phyloP scores from a whole-genome alignment of 805 yeast genomes.

The Lachancea kluyveri region DNA sequence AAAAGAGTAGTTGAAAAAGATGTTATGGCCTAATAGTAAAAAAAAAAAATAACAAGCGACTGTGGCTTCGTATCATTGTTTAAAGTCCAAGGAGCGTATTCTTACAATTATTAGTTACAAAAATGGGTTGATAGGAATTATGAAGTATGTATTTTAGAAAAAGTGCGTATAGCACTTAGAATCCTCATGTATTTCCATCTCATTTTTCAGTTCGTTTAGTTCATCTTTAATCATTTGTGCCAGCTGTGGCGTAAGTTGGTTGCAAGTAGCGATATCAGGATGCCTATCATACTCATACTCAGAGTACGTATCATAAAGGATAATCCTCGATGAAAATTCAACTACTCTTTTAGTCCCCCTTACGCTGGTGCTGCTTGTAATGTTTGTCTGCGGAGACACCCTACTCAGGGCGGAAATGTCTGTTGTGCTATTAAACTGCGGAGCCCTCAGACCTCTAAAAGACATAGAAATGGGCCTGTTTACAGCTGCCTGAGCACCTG shows the following conservation, averaged over 20 bases:
- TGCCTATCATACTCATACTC: constrained; percentile 85
- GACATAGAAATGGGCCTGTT: constrained; percentile 42
- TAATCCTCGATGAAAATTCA: constrained; percentile 72
- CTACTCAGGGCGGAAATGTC: not conserved
- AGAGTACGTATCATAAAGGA: constrained; percentile 78
- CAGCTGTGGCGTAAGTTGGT: constrained; percentile 77
- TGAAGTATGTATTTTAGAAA: constrained; percentile 36
- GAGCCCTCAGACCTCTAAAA: constrained; percentile 57
- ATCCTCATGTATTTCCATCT: constrained; percentile 77
- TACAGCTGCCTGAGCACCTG: constrained; percentile 11
- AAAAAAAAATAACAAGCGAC: too few relatives aligned
- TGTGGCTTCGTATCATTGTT: too few relatives aligned
- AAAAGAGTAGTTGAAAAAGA: too few relatives aligned
- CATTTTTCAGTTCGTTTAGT: constrained; percentile 67
- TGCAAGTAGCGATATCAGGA: constrained; percentile 90
- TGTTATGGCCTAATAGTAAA: too few relatives aligned
- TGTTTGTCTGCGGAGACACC: not conserved
- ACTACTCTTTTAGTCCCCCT: constrained; percentile 29
- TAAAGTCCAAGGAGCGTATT: constrained; percentile 3
- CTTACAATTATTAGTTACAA: constrained; percentile 4
- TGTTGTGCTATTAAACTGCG: constrained; percentile 38
- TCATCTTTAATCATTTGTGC: constrained; percentile 86
- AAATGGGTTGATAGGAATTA: not conserved
- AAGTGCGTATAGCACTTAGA: constrained; percentile 82
- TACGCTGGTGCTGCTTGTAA: not conserved